Conservation (phyloP, 345 rosid species). For the Brassica nigra region DNA sequence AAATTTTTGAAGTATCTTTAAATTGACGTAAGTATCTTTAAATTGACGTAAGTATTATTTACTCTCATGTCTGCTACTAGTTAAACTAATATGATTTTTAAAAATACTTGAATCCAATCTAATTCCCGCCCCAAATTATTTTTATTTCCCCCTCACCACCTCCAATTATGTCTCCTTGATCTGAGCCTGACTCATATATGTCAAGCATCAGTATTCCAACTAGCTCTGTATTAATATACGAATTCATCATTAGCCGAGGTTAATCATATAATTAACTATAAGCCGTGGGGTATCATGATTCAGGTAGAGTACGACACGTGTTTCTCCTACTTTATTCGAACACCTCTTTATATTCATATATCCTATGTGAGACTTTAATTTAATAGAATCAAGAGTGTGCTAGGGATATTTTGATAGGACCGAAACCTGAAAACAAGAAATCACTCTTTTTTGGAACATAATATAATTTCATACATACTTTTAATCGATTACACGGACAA, state of each 20-base stretch:
- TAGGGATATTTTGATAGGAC: constrained; percentile 1
- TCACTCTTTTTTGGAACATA: too few species aligned
- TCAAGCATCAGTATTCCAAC: neutral
- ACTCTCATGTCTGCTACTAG: constrained; percentile 16
- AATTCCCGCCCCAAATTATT: neutral
- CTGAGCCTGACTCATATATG: neutral
- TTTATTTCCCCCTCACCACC: neutral
- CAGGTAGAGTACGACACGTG: neutral
- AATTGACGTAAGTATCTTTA: neutral
- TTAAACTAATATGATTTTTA: neutral
- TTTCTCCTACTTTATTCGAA: neutral
- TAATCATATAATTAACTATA: neutral
- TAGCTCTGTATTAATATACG: neutral
- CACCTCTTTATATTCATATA: neutral
- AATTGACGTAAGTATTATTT: neutral
- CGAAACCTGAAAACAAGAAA: neutral
- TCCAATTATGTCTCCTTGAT: neutral
- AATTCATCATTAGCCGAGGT: neutral
- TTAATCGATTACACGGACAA: too few species aligned
- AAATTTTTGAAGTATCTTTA: neutral
- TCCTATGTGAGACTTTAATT: neutral
- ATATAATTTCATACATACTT: too few species aligned
- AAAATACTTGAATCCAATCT: neutral
- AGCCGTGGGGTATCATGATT: neutral
- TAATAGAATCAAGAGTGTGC: neutral